These are phyloP conservation scores for Cystobasidiaceae sp. DNA, from an alignment of 1,284 basidiomycete genomes.

Conservation along the genomic window DNA sequence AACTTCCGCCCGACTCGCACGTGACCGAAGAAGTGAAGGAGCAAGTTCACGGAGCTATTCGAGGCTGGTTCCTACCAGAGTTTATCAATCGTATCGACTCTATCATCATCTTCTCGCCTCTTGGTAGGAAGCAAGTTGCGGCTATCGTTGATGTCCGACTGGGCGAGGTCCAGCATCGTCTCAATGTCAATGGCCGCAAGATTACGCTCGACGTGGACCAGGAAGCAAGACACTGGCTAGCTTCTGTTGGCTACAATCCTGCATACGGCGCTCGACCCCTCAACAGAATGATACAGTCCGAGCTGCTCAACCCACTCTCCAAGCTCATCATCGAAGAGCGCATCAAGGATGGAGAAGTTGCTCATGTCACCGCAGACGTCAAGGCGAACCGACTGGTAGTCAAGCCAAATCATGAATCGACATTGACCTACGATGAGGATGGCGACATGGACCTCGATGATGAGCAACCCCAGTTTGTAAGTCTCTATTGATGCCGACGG, in stretches of 20 bases:
- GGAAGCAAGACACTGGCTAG: conserved; percentile 74
- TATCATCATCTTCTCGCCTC: conserved; percentile 55
- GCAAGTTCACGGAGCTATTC: conserved; percentile 52
- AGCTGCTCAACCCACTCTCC: conserved; percentile 87
- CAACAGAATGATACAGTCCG: conserved; percentile 84
- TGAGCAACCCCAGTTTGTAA: conserved; percentile 8
- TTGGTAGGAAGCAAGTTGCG: conserved; percentile 51
- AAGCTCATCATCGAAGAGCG: conserved; percentile 73
- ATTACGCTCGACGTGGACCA: conserved; percentile 71
- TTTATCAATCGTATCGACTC: conserved; percentile 54
- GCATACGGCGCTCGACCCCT: conserved; percentile 60
- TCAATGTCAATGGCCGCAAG: conserved; percentile 66
- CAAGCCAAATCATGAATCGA: conserved; percentile 77
- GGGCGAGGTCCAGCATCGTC: conserved; percentile 62
- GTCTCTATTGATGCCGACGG: background rate
- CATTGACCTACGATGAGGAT: conserved; percentile 43
- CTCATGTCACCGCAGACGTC: conserved; percentile 73
- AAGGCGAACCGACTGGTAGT: conserved; percentile 74
- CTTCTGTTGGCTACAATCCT: conserved; percentile 73
- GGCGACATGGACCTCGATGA: conserved; percentile 48
- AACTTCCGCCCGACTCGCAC: conserved; percentile 50
- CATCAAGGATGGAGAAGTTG: conserved; percentile 68
- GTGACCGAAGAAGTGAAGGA: conserved; percentile 46
- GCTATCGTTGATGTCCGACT: conserved; percentile 54
- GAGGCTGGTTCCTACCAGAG: conserved; percentile 54